Base-by-base conservation (phyloP, 2,329 filamentous ascomycete species). In the Corynespora cassiicola region DNA sequence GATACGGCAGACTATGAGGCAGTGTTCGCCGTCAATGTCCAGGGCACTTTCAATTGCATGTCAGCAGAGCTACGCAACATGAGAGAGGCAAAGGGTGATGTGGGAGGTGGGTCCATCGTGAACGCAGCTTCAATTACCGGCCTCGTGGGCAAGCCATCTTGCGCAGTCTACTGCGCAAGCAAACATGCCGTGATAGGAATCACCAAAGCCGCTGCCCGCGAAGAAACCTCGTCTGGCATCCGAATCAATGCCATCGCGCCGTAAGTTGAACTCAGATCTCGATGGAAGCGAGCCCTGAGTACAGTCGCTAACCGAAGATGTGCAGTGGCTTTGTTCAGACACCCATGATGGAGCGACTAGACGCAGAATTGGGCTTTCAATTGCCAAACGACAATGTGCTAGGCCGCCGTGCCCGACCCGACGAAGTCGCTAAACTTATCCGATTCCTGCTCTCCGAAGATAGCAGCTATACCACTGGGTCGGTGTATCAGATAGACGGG, bases 101-200 rank as follows among this genome's bases (percentile, higher is more conserved):
- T 29, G 17, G 42, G 35, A n/a, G 51, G 52, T 2, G 63, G 63
- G 3, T 61, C 56, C 10, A 65, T 71, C 25, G 64, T 68, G 4
- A 66, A 69, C 44, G 68, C 76, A 15, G 70, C 74, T 18, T 79
- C 74, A 18, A 73, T 76, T 25, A 76, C 76, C 28, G 78, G 78
- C 11, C 53, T 73, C 3, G 19, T 44, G 18, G 40, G 43, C 17
- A 63, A 42, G 31, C 47, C 28, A 35, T 58, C 60, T 30, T 59
- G 60, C 32, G 55, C 26, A 6, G 35, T 51, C 5, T 53, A 52
- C 31, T 45, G 41, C 17, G 65, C 58, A 30, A 60, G 61, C 8
- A 61, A 62, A 36, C 51, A 54, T 28, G 55, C 54, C 10, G 54
- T 59, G 5, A 39, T 58, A 18, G 52, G 55, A 8, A 45, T 73